Conservation (phyloP, 805 yeast genomes). For the Saccharomycopsis guyanensis region DNA sequence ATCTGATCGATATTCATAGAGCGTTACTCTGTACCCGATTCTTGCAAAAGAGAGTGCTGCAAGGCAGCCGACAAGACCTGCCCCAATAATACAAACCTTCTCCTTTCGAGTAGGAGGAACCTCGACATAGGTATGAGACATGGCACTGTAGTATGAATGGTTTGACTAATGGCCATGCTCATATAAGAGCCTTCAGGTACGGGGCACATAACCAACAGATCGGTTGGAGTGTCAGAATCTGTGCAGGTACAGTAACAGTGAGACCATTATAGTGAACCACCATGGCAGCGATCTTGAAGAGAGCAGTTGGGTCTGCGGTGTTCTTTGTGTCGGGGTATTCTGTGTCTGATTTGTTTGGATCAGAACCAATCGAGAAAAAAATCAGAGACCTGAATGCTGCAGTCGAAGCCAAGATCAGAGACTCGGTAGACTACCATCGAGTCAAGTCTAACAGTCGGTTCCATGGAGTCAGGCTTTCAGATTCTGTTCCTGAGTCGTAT, state of each 20-base stretch:
- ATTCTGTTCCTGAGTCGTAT: conserved; percentile 51
- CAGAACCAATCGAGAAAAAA: conserved; percentile 19
- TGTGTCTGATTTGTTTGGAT: conserved; percentile 17
- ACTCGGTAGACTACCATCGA: conserved; percentile 24
- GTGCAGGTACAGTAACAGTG: no score
- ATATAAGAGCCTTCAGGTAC: no score
- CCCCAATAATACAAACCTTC: conserved; percentile 65
- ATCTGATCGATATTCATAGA: conserved; percentile 68
- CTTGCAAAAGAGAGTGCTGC: conserved; percentile 74
- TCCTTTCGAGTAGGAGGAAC: conserved; percentile 22
- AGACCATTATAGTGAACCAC: no score
- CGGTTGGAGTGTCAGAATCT: no score
- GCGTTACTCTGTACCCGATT: conserved; percentile 61
- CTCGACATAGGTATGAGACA: not conserved
- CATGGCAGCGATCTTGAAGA: no score
- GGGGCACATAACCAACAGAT: no score
- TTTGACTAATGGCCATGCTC: no score
- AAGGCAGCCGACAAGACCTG: conserved; percentile 84
- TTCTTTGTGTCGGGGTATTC: conserved; percentile 25
- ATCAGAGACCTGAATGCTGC: conserved; percentile 23
- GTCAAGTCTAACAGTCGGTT: conserved; percentile 25
- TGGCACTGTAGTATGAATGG: no score
- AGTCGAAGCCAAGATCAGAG: conserved; percentile 26
- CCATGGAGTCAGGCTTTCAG: conserved; percentile 30
- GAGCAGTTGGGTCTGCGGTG: conserved; percentile 20